A percentile compares a stretch with the other conserved stretches of the same genome.
Evolutionary conservation across 208 protist genomes (phyloP).

Genomic region (Angomonas ambiguus): DNA sequence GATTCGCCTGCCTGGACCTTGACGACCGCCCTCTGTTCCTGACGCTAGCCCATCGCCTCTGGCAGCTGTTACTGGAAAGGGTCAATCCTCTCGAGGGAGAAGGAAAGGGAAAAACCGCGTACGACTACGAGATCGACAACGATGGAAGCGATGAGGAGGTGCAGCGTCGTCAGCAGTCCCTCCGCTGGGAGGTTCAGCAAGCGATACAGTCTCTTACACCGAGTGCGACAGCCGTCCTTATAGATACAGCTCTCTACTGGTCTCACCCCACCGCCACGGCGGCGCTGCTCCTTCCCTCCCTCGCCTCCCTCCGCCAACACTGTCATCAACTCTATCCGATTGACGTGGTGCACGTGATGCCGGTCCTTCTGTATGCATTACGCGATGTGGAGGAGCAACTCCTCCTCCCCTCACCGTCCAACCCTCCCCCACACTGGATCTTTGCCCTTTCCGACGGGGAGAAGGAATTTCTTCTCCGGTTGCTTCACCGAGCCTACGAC

Average conservation of each 20-base stretch:
- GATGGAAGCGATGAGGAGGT: background rate
- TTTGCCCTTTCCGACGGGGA: background rate
- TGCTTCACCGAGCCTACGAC: slow-evolving; percentile 67
- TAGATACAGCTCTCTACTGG: slow-evolving; percentile 29
- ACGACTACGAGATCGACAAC: background rate
- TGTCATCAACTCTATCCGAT: slow-evolving; percentile 62
- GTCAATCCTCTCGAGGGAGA: background rate
- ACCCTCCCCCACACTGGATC: background rate
- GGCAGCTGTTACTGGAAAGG: slow-evolving; percentile 21
- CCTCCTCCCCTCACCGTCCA: no score
- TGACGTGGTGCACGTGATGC: slow-evolving; percentile 60
- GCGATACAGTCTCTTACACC: slow-evolving; percentile 38
- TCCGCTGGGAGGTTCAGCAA: slow-evolving; percentile 16
- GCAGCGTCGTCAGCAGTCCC: slow-evolving; percentile 10
- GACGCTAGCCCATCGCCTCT: slow-evolving; percentile 50
- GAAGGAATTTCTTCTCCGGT: slow-evolving; percentile 10
- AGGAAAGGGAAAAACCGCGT: background rate
- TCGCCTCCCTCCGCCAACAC: slow-evolving; percentile 29
- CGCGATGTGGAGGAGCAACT: background rate
- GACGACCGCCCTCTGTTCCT: slow-evolving; percentile 53
- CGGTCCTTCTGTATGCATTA: slow-evolving; percentile 32
- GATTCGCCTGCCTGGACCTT: slow-evolving; percentile 69
- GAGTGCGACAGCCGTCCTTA: slow-evolving; percentile 55
- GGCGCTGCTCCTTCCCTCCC: slow-evolving; percentile 30
- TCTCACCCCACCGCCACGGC: slow-evolving; percentile 1